Percentiles rank a stretch among this genome's conserved stretches.
These are phyloP conservation scores for Cystofilobasidium capitatum DNA, from an alignment of 768 basidiomycete genomes.

Conservation along the genomic window DNA sequence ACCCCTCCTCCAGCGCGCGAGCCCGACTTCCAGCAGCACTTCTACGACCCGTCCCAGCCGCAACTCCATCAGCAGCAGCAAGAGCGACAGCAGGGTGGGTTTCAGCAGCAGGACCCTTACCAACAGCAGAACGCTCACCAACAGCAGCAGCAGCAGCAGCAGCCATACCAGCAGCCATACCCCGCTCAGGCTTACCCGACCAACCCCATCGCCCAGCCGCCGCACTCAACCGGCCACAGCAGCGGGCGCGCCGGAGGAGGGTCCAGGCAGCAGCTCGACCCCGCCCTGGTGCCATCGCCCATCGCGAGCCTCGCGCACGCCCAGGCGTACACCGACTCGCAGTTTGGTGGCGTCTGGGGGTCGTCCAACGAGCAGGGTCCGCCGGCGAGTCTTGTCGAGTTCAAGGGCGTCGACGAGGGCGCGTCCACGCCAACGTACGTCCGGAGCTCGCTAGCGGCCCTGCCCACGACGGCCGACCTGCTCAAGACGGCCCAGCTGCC, in stretches of 20 bases:
- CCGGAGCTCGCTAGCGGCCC: constrained; percentile 77
- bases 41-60: neutral
- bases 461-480: constrained; percentile 70
- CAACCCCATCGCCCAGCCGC: constrained; percentile 54
- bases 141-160: constrained; percentile 30
- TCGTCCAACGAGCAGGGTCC: neutral
- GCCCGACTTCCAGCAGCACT: constrained; percentile 6
- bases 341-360: constrained; percentile 38
- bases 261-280: constrained; percentile 61
- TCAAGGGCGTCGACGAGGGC: constrained; percentile 43
- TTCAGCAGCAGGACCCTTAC: neutral
- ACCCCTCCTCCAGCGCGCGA: neutral
- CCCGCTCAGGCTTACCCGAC: neutral
- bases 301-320: constrained; percentile 69
- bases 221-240: constrained; percentile 54
- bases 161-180: constrained; percentile 1
- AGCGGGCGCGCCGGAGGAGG: constrained; percentile 48
- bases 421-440: constrained; percentile 88
- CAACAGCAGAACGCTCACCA: neutral
- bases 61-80: constrained; percentile 9
- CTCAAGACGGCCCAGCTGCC: constrained; percentile 75
- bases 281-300: constrained; percentile 82
- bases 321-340: constrained; percentile 64
- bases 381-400: neutral
- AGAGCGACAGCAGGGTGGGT: constrained; percentile 3